These are phyloP conservation scores for Noccaea bulbosa DNA, from an alignment of 345 rosid species.

Conservation along the genomic window DNA sequence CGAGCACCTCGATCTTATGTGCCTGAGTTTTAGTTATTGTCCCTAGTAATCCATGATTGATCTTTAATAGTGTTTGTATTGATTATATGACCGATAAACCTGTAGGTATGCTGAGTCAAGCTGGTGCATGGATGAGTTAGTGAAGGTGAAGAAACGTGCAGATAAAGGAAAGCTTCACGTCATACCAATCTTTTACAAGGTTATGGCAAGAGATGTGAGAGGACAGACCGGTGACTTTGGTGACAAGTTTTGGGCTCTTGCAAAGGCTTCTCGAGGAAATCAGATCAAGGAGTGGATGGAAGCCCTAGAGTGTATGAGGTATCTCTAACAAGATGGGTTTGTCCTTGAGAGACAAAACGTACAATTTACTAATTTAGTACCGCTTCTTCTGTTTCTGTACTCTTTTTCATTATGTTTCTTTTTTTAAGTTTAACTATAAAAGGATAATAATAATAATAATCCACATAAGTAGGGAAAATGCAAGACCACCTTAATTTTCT, in stretches of 20 bases:
- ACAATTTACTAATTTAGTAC: not conserved
- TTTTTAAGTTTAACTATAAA: too few relatives aligned
- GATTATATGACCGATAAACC: too few relatives aligned
- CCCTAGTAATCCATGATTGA: not conserved
- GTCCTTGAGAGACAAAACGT: slow-evolving; percentile 9
- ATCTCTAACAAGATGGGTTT: slow-evolving; percentile 6
- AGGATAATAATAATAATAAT: too few relatives aligned
- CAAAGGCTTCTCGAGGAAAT: not conserved
- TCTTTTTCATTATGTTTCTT: too few relatives aligned
- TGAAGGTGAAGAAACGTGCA: not conserved
- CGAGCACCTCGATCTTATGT: not conserved
- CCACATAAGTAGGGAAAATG: too few relatives aligned
- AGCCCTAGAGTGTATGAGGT: not conserved
- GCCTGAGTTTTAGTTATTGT: not conserved
- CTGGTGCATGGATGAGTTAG: slow-evolving; percentile 11
- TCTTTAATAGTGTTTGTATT: too few relatives aligned
- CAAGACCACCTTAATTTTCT: too few relatives aligned
- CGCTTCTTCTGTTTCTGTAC: not conserved
- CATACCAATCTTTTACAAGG: slow-evolving; percentile 14
- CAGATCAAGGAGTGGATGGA: slow-evolving; percentile 13
- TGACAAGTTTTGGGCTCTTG: slow-evolving; percentile 23
- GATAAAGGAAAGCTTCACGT: slow-evolving; percentile 18
- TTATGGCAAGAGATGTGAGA: slow-evolving; percentile 20
- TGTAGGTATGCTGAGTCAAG: not conserved
- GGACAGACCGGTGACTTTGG: not conserved